Evolutionary conservation across 805 yeast genomes (phyloP).

Genomic region (Blastobotrys americana): DNA sequence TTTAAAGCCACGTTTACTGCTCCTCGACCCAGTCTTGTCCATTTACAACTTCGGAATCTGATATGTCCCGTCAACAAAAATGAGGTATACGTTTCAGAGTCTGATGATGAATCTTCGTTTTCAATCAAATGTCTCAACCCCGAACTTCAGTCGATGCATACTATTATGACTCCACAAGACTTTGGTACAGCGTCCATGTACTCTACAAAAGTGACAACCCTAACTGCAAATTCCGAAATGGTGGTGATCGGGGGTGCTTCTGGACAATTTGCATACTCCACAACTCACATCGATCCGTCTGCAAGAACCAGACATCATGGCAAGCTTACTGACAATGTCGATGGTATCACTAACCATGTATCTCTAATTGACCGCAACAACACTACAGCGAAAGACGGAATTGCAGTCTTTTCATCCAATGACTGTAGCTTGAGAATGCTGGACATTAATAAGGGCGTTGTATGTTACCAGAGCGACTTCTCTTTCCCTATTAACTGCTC

Average conservation of each 20-base stretch:
- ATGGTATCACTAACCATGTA: conserved; percentile 48
- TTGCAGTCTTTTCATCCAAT: conserved; percentile 41
- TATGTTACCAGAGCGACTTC: conserved; percentile 20
- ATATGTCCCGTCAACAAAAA: conserved; percentile 35
- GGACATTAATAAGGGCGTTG: conserved; percentile 30
- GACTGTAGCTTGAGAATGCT: conserved; percentile 39
- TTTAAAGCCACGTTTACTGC: conserved; percentile 22
- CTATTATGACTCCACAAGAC: conserved; percentile 2
- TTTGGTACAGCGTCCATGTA: conserved; percentile 4
- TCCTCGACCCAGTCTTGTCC: conserved; percentile 45
- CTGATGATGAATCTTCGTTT: conserved; percentile 17
- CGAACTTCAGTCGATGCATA: conserved; percentile 19
- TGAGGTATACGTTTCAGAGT: conserved; percentile 24
- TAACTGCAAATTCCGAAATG: conserved; percentile 37
- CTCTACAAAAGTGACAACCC: conserved; percentile 36
- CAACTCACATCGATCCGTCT: conserved; percentile 25
- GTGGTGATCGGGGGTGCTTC: conserved; percentile 49
- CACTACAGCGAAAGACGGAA: conserved; percentile 25
- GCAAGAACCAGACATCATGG: conserved; percentile 22
- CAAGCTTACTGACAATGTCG: conserved; percentile 37
- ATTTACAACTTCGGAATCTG: conserved; percentile 51
- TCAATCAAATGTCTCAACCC: conserved; percentile 23
- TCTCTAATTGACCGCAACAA: conserved; percentile 16
- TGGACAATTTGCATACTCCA: conserved; percentile 42
- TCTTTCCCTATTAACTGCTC: conserved; percentile 49